A percentile compares a stretch with the other conserved stretches of the same genome.
Evolutionary conservation across 106 monocot genomes (phyloP).

Genomic region (Phalaenopsis aphrodite): DNA sequence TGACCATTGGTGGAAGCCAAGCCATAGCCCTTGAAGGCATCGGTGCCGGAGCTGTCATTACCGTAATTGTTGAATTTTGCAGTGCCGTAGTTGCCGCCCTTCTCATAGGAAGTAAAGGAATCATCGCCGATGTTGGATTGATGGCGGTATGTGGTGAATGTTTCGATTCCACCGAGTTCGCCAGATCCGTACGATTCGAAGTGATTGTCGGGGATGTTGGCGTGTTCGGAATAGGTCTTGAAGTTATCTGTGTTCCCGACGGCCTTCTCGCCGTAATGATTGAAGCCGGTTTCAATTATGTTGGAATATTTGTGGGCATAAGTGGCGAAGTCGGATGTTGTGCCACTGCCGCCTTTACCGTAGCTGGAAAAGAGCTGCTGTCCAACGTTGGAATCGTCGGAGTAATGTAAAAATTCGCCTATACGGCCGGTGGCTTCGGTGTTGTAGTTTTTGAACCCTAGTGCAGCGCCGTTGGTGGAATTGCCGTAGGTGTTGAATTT

Average conservation of each 20-base stretch:
- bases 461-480: slow-evolving; percentile 40
- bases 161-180: slow-evolving; percentile 22
- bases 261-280: slow-evolving; percentile 46
- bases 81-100: slow-evolving; percentile 25
- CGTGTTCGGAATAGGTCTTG: slow-evolving; percentile 45
- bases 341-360: slow-evolving; percentile 44
- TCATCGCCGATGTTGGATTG: slow-evolving; percentile 84
- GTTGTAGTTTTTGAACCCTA: slow-evolving; percentile 75
- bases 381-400: slow-evolving; percentile 66
- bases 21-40: slow-evolving; percentile 43
- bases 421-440: slow-evolving; percentile 29
- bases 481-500: slow-evolving; percentile 42
- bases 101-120: slow-evolving; percentile 66
- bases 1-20: slow-evolving; percentile 7
- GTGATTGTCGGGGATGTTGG: slow-evolving; percentile 62
- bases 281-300: slow-evolving; percentile 51
- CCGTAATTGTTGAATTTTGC: slow-evolving; percentile 66
- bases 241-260: slow-evolving; percentile 29
- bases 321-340: slow-evolving; percentile 26
- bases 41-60: slow-evolving; percentile 46
- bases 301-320: slow-evolving; percentile 62
- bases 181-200: slow-evolving; percentile 72
- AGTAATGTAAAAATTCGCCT: slow-evolving; percentile 44
- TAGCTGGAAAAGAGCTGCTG: slow-evolving; percentile 67
- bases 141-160: slow-evolving; percentile 64